Base-by-base conservation (phyloP, 768 basidiomycete genomes). In the Termitomyces sp. region DNA sequence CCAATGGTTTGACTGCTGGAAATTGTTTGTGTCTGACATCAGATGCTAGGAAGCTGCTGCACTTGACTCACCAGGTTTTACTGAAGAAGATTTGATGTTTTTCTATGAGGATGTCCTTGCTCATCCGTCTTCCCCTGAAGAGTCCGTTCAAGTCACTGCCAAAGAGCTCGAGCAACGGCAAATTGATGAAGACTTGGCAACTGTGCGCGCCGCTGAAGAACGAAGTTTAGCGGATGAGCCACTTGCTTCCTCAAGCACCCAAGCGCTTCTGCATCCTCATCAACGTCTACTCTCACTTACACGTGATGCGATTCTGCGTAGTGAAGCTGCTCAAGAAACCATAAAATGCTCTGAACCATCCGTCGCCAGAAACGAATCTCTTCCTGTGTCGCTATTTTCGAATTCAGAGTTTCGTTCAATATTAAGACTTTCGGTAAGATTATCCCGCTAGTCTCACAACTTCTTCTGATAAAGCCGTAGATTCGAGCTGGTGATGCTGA, bases 351-450 rank as follows among this genome's bases (percentile, higher is more conserved):
- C 60, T 57, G 47, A 50, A 48, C 48, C 56, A 38, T 38, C 59
- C 54, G 37, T 48, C 46, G 43, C 19, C 2, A 40, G 61, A 54
- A 43, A 59, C n/a, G 56, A 66, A 10, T 48, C 53, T 24, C 59
- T 83, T 19, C 76, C 79, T 17, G 62, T 81, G 3, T 71, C 74
- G 15, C 53, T 84, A 10, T 64, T 88, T 19, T 77, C 84, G 0
- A 45, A 68, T 17, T 58, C 67, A 10, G 85, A 90, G 64, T 83
- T 80, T 70, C 70, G 77, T 42, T 77, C 81, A 1, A 68, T 88
- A 5, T 68, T 87, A 3, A 73, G 83, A 15, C 62, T 74, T 46
- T 77, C 72, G 42, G 82, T 85, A 62, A 57, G 80, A 70, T 21
- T 35, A 8, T 14, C n/a, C 54, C 40, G 5, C 1, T 35, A 42